Evolutionary conservation across 108 stramenopile species (phyloP).

Genomic region (Cyclotella kingstonii): DNA sequence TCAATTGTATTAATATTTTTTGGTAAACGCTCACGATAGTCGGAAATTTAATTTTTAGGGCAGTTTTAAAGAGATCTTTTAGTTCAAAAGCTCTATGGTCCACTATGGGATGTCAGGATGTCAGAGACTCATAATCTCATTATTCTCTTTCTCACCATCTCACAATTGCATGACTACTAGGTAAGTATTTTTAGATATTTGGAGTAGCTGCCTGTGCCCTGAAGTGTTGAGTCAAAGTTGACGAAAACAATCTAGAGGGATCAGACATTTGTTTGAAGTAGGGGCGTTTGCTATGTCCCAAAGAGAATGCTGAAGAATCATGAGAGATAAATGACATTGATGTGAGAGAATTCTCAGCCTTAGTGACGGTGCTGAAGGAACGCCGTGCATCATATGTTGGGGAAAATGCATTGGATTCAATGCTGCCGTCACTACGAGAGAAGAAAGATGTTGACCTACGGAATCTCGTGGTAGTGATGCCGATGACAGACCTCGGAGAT

Average conservation of each 20-base stretch:
- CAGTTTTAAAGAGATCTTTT: too few relatives aligned
- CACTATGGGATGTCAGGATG: too few relatives aligned
- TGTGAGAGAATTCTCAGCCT: neutral
- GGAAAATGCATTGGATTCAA: slow-evolving; percentile 2
- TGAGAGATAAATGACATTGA: slow-evolving; percentile 3
- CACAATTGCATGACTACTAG: too few relatives aligned
- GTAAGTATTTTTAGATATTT: too few relatives aligned
- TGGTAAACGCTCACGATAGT: too few relatives aligned
- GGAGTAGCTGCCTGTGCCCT: slow-evolving; percentile 16
- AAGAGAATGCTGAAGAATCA: neutral
- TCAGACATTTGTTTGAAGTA: slow-evolving; percentile 33
- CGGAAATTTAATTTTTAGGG: too few relatives aligned
- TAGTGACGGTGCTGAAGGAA: neutral
- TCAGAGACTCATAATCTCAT: too few relatives aligned
- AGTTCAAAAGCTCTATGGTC: too few relatives aligned
- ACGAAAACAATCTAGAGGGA: neutral
- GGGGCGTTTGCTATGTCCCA: slow-evolving; percentile 7
- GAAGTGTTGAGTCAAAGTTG: slow-evolving; percentile 2
- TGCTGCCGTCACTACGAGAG: slow-evolving; percentile 9
- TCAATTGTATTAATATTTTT: too few relatives aligned
- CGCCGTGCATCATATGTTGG: slow-evolving; percentile 13
- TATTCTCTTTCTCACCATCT: too few relatives aligned
- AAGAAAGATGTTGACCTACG: slow-evolving; percentile 27
- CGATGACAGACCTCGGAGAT: slow-evolving; percentile 35
- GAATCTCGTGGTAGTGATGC: slow-evolving; percentile 9